Evolutionary conservation across 352 stramenopile genomes (phyloP).

Genomic region (Pythium aquatile): DNA sequence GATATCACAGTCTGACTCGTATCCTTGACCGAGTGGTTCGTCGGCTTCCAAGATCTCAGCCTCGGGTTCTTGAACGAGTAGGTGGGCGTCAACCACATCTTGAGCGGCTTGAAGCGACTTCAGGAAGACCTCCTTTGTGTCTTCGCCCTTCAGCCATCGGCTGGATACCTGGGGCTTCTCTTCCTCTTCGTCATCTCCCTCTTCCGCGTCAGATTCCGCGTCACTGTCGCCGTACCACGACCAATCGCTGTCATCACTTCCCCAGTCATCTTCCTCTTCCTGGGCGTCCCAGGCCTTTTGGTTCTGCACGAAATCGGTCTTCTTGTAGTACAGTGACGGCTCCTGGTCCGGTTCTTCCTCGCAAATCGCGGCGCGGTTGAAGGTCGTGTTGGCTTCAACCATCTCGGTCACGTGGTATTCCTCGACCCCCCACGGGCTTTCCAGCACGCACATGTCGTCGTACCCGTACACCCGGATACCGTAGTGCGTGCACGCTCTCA

Average conservation of each 20-base stretch:
- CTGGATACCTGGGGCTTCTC: neutral
- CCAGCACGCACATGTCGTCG: slow-evolving; percentile 67
- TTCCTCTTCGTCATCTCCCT: slow-evolving; percentile 25
- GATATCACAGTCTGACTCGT: slow-evolving; percentile 72
- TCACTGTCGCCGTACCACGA: slow-evolving; percentile 63
- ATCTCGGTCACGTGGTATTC: slow-evolving; percentile 71
- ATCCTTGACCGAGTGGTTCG: slow-evolving; percentile 54
- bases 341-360: slow-evolving; percentile 58
- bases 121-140: slow-evolving; percentile 41
- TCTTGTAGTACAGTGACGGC: slow-evolving; percentile 42
- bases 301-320: slow-evolving; percentile 67
- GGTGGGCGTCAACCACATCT: slow-evolving; percentile 44
- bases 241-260: slow-evolving; percentile 52
- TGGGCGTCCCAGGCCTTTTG: slow-evolving; percentile 42
- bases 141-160: slow-evolving; percentile 15
- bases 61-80: slow-evolving; percentile 34
- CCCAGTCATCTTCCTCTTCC: slow-evolving; percentile 43
- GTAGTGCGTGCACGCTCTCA: slow-evolving; percentile 58
- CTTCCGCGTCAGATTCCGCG: slow-evolving; percentile 39
- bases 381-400: slow-evolving; percentile 41
- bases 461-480: slow-evolving; percentile 80
- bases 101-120: slow-evolving; percentile 45
- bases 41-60: slow-evolving; percentile 38
- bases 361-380: slow-evolving; percentile 22
- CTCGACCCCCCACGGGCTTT: slow-evolving; percentile 25